Conservation (phyloP, 306 rosid species). For the Prosopis cineraria region DNA sequence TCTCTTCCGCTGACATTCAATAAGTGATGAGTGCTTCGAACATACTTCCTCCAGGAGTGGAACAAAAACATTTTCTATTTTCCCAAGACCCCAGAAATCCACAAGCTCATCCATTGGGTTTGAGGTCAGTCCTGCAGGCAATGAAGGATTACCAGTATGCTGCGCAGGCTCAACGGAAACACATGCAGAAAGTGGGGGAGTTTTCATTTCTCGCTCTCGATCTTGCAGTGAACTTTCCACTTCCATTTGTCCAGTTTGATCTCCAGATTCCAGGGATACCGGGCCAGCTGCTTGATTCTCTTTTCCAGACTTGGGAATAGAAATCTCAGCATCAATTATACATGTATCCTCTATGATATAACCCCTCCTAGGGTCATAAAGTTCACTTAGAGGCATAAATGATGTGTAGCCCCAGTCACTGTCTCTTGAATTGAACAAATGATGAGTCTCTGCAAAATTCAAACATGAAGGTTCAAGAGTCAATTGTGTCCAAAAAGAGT, state of each 20-base stretch:
- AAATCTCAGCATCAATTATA: conserved; percentile 58
- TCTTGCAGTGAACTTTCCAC: background rate
- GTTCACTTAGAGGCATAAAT: conserved; percentile 55
- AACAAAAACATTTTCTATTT: conserved; percentile 1
- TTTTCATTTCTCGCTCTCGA: background rate
- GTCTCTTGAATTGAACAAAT: conserved; percentile 49
- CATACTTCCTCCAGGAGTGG: conserved; percentile 26
- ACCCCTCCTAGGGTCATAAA: conserved; percentile 45
- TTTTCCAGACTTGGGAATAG: conserved; percentile 22
- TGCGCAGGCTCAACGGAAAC: background rate
- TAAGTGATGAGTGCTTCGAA: conserved; percentile 18
- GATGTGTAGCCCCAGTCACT: conserved; percentile 58
- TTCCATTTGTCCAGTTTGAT: background rate
- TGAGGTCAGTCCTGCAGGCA: background rate
- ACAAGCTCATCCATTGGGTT: background rate
- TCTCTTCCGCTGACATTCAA: conserved; percentile 23
- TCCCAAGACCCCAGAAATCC: conserved; percentile 23
- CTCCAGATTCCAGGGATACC: background rate
- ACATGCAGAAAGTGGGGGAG: background rate
- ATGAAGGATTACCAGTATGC: background rate
- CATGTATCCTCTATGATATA: conserved; percentile 58
- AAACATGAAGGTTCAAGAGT: conserved; percentile 23
- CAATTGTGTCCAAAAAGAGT: background rate
- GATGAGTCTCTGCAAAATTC: conserved; percentile 48
- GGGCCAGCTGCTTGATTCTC: background rate